A percentile compares a stretch with the other conserved stretches of the same genome.
Evolutionary conservation across 192 early-diverging fungal genomes (phyloP).

Genomic region (Backusella mclennaniae): DNA sequence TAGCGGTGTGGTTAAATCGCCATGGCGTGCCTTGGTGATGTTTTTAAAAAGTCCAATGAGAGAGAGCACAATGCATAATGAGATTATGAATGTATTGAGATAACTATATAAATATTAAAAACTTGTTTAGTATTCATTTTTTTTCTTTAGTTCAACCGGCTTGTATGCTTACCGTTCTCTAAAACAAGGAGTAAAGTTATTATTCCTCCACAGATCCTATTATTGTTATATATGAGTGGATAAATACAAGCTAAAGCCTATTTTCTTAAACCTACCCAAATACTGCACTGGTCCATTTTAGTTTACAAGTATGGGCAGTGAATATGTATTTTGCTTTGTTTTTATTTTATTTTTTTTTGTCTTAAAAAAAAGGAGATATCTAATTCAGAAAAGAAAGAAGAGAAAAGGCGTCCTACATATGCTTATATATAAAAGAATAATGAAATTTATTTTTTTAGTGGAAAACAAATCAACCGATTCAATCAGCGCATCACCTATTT

Average conservation of each 20-base stretch:
- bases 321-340: neutral
- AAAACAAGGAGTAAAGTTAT: constrained; percentile 24
- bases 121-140: no score
- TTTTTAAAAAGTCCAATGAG: neutral
- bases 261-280: neutral
- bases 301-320: neutral
- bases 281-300: neutral
- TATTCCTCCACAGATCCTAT: constrained; percentile 9
- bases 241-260: no score
- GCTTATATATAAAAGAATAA: neutral
- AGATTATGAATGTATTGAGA: neutral
- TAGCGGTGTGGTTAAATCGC: neutral
- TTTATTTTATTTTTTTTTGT: neutral
- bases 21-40: neutral
- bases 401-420: neutral
- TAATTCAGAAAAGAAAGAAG: neutral
- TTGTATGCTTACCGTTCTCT: constrained; percentile 19
- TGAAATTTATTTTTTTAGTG: neutral
- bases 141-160: neutral
- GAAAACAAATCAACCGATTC: constrained; percentile 5
- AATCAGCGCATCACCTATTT: neutral
- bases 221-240: no score
- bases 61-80: neutral
- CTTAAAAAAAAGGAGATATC: no score
- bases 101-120: neutral